Evolutionary conservation across 148 eudicot species (phyloP), one percentile per base, ranked within the genome.

Genomic region (Rhododendron williamsianum): DNA sequence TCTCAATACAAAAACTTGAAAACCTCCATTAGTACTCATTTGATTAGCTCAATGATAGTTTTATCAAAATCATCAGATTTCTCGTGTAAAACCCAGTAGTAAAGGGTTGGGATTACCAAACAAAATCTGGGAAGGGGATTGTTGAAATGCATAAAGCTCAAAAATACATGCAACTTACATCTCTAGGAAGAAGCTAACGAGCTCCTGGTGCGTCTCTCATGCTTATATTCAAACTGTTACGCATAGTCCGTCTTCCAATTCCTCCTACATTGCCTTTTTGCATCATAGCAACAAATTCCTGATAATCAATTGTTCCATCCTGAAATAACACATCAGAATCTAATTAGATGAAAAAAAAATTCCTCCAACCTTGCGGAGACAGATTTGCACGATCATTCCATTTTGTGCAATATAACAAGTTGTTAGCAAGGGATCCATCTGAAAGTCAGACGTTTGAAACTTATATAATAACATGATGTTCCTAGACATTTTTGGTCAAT

Each of bases 241-340:
- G 91, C 96, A 97, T 97, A 19, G 98, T 97, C 84, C 98, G 92
- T 87, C 99, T 93, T 86, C 98, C 98, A 79, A 97, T 87, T 54
- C 94, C 94, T 76, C 94, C 94, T 76, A 88, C 92, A 88, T 94
- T 94, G 74, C 98, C 99, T 84, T 96, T 95, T 88, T 91, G 92
- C 98, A 95, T 97, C 99, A 97, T 97, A 52, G 98, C 96, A 76
- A 97, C 98, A 88, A 97, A 97, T 90, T 97, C 99, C 84, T 94
- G 93, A 83, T 97, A 95, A 87, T 97, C 99, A 27, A 97, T 97
- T 79, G 86, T 90, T 65, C 99, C 99, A 84, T 97, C 98, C 99
- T 97, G 90, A 35, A 87, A 88, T 23, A 78, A 79, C n/a, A 84
- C 77, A 74, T 78, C 45, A 80, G 72, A 56, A 56, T 60, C 9